These are phyloP conservation scores for Chaetomium globosum DNA, from an alignment of 2,329 filamentous ascomycete species.

Conservation along the genomic window DNA sequence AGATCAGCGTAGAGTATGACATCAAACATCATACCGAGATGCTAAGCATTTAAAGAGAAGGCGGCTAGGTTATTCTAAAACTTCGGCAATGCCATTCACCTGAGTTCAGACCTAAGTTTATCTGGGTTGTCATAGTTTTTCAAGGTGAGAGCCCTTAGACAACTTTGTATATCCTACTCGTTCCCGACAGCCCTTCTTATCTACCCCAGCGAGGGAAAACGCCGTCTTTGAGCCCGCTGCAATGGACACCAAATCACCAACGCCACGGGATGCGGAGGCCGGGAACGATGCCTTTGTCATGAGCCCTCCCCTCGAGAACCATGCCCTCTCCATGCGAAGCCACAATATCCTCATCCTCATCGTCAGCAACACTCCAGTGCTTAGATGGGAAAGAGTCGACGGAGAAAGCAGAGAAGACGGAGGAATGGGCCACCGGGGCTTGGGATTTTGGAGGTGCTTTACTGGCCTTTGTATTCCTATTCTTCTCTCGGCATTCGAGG, in stretches of 20 bases:
- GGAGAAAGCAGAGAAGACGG: not conserved
- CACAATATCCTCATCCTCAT: conserved; percentile 17
- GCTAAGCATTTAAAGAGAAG: not conserved
- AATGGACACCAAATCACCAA: conserved; percentile 2
- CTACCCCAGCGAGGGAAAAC: too few species aligned
- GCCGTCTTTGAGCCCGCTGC: not conserved
- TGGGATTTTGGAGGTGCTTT: conserved; percentile 37
- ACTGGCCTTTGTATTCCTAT: conserved; percentile 35
- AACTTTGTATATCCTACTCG: not conserved
- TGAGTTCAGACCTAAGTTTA: not conserved
- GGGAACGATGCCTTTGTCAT: not conserved
- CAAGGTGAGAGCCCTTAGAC: not conserved
- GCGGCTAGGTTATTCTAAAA: not conserved
- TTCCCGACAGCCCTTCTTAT: too few species aligned
- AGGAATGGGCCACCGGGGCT: conserved; percentile 28
- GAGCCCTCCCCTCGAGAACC: not conserved
- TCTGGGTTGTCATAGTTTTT: not conserved
- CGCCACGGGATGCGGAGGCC: not conserved
- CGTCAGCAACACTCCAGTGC: conserved; percentile 20
- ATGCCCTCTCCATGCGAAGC: too few species aligned
- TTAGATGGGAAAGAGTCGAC: conserved; percentile 13
- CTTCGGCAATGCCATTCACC: not conserved
- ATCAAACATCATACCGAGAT: not conserved
- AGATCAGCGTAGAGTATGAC: not conserved
- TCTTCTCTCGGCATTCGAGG: conserved; percentile 36